Conservation (phyloP, 495 filamentous ascomycete species). For the Daldinia decipiens region DNA sequence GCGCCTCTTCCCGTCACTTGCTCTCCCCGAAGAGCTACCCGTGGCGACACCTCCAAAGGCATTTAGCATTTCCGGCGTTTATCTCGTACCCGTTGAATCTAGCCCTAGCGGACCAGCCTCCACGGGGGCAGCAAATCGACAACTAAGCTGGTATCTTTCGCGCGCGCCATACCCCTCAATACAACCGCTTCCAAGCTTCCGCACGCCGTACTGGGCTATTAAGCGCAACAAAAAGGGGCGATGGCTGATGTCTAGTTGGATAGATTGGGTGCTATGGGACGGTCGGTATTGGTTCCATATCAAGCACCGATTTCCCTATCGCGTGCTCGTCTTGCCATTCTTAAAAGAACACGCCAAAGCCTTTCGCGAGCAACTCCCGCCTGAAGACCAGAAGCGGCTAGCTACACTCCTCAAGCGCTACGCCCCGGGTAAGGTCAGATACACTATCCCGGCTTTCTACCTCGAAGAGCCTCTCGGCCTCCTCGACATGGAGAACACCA, state of each 20-base stretch:
- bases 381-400: conserved; percentile 44
- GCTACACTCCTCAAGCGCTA: conserved; percentile 49
- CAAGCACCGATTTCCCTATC: conserved; percentile 49
- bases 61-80: conserved; percentile 65
- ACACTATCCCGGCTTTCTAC: conserved; percentile 63
- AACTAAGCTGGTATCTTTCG: conserved; percentile 53
- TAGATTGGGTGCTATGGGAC: conserved; percentile 74
- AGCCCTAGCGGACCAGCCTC: neutral
- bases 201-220: conserved; percentile 19
- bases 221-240: neutral
- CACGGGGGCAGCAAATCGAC: conserved; percentile 9
- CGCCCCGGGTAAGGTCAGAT: conserved; percentile 64
- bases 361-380: conserved; percentile 52
- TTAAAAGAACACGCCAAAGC: conserved; percentile 57
- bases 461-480: conserved; percentile 32
- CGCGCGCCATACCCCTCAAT: conserved; percentile 52
- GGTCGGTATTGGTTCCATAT: conserved; percentile 84
- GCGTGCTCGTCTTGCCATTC: conserved; percentile 63
- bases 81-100: conserved; percentile 59
- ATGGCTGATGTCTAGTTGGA: conserved; percentile 42
- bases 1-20: conserved; percentile 51
- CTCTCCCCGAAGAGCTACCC: conserved; percentile 13
- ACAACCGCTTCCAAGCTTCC: conserved; percentile 28
- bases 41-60: conserved; percentile 45
- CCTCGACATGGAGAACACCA: neutral